Evolutionary conservation across 495 filamentous ascomycete genomes (phyloP).

Genomic region (Parathielavia appendiculata): DNA sequence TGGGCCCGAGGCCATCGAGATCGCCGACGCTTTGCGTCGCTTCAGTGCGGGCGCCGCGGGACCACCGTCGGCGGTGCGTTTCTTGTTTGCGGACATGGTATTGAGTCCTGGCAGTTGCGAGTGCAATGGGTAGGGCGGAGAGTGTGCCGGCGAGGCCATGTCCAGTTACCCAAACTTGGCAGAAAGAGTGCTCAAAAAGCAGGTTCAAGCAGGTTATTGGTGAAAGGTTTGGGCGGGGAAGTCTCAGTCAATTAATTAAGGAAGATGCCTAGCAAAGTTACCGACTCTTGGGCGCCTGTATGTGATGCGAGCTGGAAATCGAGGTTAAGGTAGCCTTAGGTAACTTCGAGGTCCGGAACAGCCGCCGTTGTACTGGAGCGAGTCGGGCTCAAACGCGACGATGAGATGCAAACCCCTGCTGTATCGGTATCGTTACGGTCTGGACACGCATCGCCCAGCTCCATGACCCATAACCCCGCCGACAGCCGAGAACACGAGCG

Average conservation of each 20-base stretch:
- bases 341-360: too few relatives aligned
- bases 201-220: background rate
- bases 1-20: slow-evolving; percentile 40
- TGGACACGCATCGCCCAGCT: too few relatives aligned
- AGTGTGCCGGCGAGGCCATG: slow-evolving; percentile 58
- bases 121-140: slow-evolving; percentile 49
- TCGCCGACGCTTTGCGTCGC: slow-evolving; percentile 59
- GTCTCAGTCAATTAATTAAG: background rate
- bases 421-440: too few relatives aligned
- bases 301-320: too few relatives aligned
- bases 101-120: slow-evolving; percentile 39
- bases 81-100: slow-evolving; percentile 42
- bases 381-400: background rate
- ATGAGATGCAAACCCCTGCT: background rate
- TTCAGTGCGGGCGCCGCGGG: slow-evolving; percentile 46
- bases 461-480: too few relatives aligned
- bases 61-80: slow-evolving; percentile 49
- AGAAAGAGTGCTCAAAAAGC: background rate
- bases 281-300: too few relatives aligned
- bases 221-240: background rate
- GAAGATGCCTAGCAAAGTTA: too few relatives aligned
- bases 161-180: background rate
- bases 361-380: too few relatives aligned
- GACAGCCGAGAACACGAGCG: too few relatives aligned
- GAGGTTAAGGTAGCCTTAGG: too few relatives aligned